Evolutionary conservation across 352 stramenopile genomes (phyloP).

Genomic region (Thraustochytrium sp.): DNA sequence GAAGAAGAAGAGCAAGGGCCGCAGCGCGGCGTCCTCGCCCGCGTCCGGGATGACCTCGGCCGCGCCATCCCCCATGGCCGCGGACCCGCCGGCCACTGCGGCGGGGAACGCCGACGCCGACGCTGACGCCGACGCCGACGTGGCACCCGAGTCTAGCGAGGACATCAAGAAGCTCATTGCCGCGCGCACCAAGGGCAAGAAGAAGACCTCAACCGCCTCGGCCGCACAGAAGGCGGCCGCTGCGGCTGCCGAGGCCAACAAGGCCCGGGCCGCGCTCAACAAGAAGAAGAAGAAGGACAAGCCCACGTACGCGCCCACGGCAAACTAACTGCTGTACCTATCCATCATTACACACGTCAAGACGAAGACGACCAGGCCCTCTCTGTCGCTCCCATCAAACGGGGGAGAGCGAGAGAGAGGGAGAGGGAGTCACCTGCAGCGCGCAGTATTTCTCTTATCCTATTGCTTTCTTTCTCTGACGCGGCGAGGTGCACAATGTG

Average conservation of each 20-base stretch:
- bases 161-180: constrained; percentile 31
- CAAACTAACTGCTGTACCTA: no score
- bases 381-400: no score
- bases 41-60: neutral
- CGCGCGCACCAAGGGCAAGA: neutral
- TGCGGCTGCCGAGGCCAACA: constrained; percentile 4
- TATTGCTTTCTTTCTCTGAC: no score
- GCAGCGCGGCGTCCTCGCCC: neutral
- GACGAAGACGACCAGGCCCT: no score
- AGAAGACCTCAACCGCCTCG: neutral
- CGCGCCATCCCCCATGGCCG: neutral
- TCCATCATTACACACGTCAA: no score
- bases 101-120: neutral
- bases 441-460: no score
- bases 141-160: neutral
- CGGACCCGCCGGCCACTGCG: neutral
- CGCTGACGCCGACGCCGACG: neutral
- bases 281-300: constrained; percentile 46
- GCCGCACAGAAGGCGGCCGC: neutral
- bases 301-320: constrained; percentile 13
- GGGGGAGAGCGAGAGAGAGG: no score
- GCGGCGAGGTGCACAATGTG: no score
- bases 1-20: constrained; percentile 41
- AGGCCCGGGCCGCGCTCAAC: neutral
- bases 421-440: no score